Evolutionary conservation across 2,329 filamentous ascomycete genomes (phyloP).

Genomic region (Tolypocladium tropicale): DNA sequence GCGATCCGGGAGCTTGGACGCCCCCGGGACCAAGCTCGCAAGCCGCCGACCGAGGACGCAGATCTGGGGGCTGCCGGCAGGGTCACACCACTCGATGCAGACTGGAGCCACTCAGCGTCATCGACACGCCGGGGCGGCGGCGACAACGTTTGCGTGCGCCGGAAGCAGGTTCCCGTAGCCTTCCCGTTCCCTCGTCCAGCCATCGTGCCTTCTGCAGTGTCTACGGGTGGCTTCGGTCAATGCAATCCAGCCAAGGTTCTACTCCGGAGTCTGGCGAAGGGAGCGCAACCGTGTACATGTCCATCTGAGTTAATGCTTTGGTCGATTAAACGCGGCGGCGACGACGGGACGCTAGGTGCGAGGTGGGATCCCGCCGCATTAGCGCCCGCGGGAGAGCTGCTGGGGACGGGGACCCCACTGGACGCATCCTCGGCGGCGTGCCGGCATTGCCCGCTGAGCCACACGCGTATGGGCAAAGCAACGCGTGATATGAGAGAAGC

Average conservation of each 20-base stretch:
- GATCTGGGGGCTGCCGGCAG: not conserved
- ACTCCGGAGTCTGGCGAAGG: not conserved
- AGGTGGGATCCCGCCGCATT: not conserved
- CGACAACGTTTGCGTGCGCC: too few relatives aligned
- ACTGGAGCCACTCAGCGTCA: not conserved
- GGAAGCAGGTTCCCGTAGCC: too few relatives aligned
- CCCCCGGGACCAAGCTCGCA: not conserved
- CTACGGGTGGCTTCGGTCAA: not conserved
- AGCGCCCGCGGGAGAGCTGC: not conserved
- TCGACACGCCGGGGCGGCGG: not conserved
- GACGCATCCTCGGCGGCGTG: too few relatives aligned
- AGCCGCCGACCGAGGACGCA: not conserved
- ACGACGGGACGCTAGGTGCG: conserved; percentile 1
- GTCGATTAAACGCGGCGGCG: not conserved
- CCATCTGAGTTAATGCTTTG: too few relatives aligned
- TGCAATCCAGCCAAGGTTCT: not conserved
- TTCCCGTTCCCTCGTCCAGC: not conserved
- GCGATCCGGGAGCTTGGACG: not conserved
- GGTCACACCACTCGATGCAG: not conserved
- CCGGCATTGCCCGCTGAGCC: too few relatives aligned
- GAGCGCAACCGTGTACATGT: not conserved
- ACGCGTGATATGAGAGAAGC: too few relatives aligned
- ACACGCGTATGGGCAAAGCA: too few relatives aligned
- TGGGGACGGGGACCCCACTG: too few relatives aligned
- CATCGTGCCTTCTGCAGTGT: not conserved